Base-by-base conservation (phyloP, 768 basidiomycete genomes). In the Hypsizygus marmoreus region DNA sequence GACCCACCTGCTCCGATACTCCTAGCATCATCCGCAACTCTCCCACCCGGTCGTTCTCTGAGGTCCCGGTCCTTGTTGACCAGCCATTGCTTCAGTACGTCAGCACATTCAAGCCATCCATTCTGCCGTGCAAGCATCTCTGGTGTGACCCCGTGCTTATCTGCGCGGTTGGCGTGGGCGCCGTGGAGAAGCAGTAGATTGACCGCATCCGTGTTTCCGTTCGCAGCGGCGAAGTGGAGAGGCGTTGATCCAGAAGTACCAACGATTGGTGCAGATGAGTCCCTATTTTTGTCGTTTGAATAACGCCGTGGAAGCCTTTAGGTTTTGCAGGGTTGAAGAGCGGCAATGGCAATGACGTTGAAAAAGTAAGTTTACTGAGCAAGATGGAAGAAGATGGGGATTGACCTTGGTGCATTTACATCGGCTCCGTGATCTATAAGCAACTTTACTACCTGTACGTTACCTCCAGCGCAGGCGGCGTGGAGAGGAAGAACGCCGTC, bases 401-500 rank as follows among this genome's bases (percentile, higher is more conserved):
- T 64, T 49, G 42, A 90, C 89, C 95, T 83, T 42, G 92, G 87
- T 4, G 94, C 94, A 67, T 98, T 98, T 23, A 97, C 95, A 62
- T 99, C 97, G n/a, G 97, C 97, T 16, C 97, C 95, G 47, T 84
- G 74, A 50, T 97, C 91, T 59, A 99, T 88, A 35, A 99, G 72
- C 53, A 95, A 76, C 58, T 82, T 80, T 30, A 98, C 93, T 33
- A 97, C 89, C 46, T 84, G 79, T 45, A 88, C 90, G 60, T 82
- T 90, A 2, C 97, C 97, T 17, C 91, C 91, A 0, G 92, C 88
- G 55, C 84, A 90, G 2, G 95, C 97, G 3, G 93, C 95, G 62
- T 99, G 97, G 7, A 99, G 76, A 3, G 97, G 95, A n/a, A 97
- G 82, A 3, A 99, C 89, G 26, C 97, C 97, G 61, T 95, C 91